Evolutionary conservation across 1,284 basidiomycete species (phyloP), one percentile per base, ranked within the genome.

Genomic region (Cutaneotrichosporon cavernicola): DNA sequence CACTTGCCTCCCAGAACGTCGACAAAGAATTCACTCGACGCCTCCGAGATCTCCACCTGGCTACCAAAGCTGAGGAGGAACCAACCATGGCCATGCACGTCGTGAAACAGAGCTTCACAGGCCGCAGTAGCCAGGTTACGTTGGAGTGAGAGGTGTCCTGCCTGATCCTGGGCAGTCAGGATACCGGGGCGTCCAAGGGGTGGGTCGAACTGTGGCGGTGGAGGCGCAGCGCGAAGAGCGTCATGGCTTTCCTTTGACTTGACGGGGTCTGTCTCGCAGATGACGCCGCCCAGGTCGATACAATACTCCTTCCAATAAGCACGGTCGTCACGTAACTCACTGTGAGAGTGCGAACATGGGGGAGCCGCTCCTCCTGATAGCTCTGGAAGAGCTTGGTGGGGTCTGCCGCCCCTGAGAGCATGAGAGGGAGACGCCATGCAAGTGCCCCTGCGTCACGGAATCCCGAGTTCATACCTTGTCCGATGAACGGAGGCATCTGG

Each of bases 401-500:
- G 18, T 49, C 46, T 5, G 62, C 69, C 2, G 53, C n/a, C 5
- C 65, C 65, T 0, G 50, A 55, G 14, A 70, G 53, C 4, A 69
- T 62, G 16, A 68, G 60, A 2, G 63, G 65, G 2, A 70, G 49
- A 4, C 69, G 38, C 69, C 69, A 70, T 0, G 64, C 69, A 3
- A 70, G 56, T 5, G 67, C 67, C 1, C 51, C 65, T 1, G 69
- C 65, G 50, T 70, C 69, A 4, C 69, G 63, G 58, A 70, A 69
- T 5, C 69, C 69, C 4, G 67, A 69, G 60, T 70, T 70, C 26
- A 70, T 58, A 18, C 69, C 69, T 53, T 70, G 69, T 11, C 69
- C 69, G 51, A 70, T 69, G 58, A 70, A 70, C 8, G 69, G 69
- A 1, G 69, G 67, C 69, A 70, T 70, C 7, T 65, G 65, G 56